Base-by-base conservation (phyloP, 148 eudicot genomes). In the Talinum fruticosum region DNA sequence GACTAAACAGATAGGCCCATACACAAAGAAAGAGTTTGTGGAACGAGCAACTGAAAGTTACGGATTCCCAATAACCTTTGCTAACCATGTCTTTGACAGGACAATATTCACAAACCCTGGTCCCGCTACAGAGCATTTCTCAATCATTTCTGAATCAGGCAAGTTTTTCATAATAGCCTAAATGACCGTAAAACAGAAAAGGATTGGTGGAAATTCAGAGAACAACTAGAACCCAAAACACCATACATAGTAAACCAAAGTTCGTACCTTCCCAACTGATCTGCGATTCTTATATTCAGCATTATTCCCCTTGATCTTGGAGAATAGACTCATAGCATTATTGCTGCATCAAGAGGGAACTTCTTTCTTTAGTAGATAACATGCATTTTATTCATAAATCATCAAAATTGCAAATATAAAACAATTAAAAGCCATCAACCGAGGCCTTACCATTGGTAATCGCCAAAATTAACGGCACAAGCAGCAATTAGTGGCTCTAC, bases 301-400 rank as follows among this genome's bases (percentile, higher is more conserved):
- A 77, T 85, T 84, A 77, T 76, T 89, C 74, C 90, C 92, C 82
- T 85, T 95, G 24, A 95, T 84, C 81, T 81, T 84, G 53, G 85
- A 82, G 81, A 89, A 95, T 83, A 92, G 80, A 66, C 97, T 80
- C 98, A 95, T 95, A 16, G 98, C 98, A 80, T 95, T 95, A 79
- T 95, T 95, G 78, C 98, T 95, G 85, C 86, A 83, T 37, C 54
- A 71, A n/a, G n/a, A 59, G 45, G 61, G 26, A 4, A 41, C 21
- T 69, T 34, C 29, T 30, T 18, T 33, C 66, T 41, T 66, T 29
- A 24, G 23, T 68, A 80, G 54, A 66, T 57, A 79, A 57, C 36
- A n/a, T n/a, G n/a, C 32, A 7, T 28, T 10, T 10, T 18, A 62
- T 28, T 26, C 16, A 62, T 62, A 62, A 28, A 62, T n/a, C n/a